Conservation (phyloP, 306 rosid genomes). For the Vigna angularis region DNA sequence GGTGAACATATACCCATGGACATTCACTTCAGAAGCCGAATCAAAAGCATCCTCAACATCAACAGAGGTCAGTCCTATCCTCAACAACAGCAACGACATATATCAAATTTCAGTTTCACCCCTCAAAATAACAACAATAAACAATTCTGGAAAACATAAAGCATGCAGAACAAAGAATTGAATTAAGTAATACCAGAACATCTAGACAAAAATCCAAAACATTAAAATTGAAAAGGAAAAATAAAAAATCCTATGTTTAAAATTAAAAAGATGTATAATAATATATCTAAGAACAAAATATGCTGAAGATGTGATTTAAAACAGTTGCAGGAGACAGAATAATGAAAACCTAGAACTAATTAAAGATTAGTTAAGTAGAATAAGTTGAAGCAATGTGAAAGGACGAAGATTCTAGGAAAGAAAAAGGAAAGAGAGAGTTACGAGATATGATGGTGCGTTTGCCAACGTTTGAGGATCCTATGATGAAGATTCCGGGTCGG, state of each 20-base stretch:
- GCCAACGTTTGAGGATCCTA: constrained; percentile 83
- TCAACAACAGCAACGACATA: constrained; percentile 33
- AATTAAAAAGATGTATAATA: neutral
- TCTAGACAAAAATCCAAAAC: neutral
- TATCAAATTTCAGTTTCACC: constrained; percentile 22
- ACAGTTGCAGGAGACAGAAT: neutral
- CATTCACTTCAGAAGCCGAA: constrained; percentile 59
- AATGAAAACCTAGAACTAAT: neutral
- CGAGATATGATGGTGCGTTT: constrained; percentile 86
- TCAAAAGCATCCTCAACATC: constrained; percentile 72
- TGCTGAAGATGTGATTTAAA: neutral
- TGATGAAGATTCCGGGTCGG: constrained; percentile 71
- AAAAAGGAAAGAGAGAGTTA: constrained; percentile 37
- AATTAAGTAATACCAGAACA: neutral
- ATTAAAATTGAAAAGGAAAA: no score
- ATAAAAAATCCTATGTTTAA: no score
- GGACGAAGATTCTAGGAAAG: neutral
- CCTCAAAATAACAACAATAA: neutral
- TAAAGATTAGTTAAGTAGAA: neutral
- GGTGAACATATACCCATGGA: constrained; percentile 66
- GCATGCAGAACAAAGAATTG: neutral
- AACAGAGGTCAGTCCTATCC: constrained; percentile 66
- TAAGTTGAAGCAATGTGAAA: neutral
- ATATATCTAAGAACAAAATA: neutral
- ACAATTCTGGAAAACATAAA: neutral